Base-by-base conservation (phyloP, 169 alveolate genomes). In the Blepharisma undulans region DNA sequence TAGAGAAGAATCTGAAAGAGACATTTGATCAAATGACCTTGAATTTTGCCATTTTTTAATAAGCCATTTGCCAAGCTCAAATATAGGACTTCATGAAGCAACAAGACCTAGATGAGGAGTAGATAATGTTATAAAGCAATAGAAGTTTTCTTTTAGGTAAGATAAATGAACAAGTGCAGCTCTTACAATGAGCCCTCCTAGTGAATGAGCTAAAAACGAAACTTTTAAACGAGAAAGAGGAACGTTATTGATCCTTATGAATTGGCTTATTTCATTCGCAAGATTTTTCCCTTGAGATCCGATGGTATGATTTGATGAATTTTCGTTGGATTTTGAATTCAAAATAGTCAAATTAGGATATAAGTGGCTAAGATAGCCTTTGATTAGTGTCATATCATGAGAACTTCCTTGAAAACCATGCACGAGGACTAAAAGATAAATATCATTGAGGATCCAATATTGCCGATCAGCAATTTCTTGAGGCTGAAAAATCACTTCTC, bases 321-420 rank as follows among this genome's bases (percentile, higher is more conserved):
- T 97, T 85, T 97, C 98, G 93, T 97, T 97, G 1, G 93, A 85
- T 27, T 91, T 59, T 8, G 97, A 93, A 72, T 96, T 93, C 22
- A 96, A 90, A 90, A 96, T 95, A 88, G 96, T 93, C 10, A 97
- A 95, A 33, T 97, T 95, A 72, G 98, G 98, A 87, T 95, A 97
- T 36, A 95, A 90, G 81, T 93, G 82, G 7, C 95, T 92, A 18
- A 97, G 92, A 84, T 95, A 95, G 92, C 95, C 96, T 91, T 96
- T 97, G 27, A 97, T 72, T 34, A 96, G 90, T 76, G 95, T 91
- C 97, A 97, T 94, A 88, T 97, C 99, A 82, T 94, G 92, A 18
- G 98, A 93, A 89, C 96, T 96, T 36, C 99, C 99, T 91, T 96
- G 91, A 25, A 96, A 97, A 22, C 99, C 99, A 92, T 97, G 99